Conservation (phyloP, 805 yeast species). For the Ogataea pini region DNA sequence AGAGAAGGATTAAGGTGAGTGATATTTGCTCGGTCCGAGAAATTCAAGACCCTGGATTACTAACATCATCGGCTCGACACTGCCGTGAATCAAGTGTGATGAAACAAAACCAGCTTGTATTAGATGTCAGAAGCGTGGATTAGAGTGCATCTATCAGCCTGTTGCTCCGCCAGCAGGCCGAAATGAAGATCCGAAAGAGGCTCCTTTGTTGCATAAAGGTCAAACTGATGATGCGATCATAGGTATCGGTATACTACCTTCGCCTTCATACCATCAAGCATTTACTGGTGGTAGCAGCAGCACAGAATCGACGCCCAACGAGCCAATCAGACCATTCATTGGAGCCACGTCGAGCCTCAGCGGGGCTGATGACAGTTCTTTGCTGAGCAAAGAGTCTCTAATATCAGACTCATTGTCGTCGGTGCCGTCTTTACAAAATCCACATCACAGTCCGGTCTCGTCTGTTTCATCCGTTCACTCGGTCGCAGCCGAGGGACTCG, state of each 20-base stretch:
- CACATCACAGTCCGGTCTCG: constrained; percentile 11
- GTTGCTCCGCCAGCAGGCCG: neutral
- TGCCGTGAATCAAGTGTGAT: constrained; percentile 22
- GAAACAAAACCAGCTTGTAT: constrained; percentile 26
- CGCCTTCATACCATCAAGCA: neutral
- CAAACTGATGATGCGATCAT: neutral
- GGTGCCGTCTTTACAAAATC: neutral
- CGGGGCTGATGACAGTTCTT: neutral
- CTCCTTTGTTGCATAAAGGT: neutral
- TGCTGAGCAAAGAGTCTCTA: constrained; percentile 1
- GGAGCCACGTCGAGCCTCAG: neutral
- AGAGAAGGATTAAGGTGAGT: constrained; percentile 29
- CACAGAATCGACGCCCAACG: constrained; percentile 4
- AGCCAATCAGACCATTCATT: neutral
- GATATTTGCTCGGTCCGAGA: neutral
- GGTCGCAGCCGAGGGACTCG: neutral
- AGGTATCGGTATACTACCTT: neutral
- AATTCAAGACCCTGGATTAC: neutral
- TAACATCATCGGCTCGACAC: neutral
- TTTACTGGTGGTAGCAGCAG: constrained; percentile 4
- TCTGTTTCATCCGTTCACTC: constrained; percentile 12
- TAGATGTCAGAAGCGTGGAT: constrained; percentile 25
- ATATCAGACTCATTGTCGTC: constrained; percentile 7
- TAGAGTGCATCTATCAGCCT: constrained; percentile 18
- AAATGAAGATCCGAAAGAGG: neutral